Conservation (phyloP, 2,329 filamentous ascomycete genomes). For the Xylaria sp. region DNA sequence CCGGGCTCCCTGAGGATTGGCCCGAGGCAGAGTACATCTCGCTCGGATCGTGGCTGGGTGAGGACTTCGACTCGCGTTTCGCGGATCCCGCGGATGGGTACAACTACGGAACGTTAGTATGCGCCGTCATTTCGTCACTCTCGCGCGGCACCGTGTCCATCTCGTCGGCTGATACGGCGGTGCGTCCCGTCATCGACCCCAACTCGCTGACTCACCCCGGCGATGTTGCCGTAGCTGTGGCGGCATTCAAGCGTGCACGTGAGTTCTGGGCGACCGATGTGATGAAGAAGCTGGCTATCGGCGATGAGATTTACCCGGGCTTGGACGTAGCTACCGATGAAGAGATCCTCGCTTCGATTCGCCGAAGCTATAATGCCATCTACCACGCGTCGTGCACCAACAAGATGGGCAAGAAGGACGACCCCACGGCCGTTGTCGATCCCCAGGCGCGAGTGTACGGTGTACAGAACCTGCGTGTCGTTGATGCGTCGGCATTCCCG, state of each 20-base stretch:
- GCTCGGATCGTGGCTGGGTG: conserved; percentile 43
- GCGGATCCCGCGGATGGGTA: conserved; percentile 44
- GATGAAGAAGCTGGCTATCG: conserved; percentile 74
- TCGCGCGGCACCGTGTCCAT: conserved; percentile 70
- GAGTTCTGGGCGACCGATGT: conserved; percentile 70
- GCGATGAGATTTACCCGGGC: conserved; percentile 71
- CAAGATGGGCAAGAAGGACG: conserved; percentile 63
- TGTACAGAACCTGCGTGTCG: conserved; percentile 63
- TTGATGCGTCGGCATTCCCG: conserved; percentile 59
- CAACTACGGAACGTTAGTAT: conserved; percentile 46
- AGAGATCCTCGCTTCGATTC: conserved; percentile 55
- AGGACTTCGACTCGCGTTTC: conserved; percentile 45
- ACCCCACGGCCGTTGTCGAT: conserved; percentile 66
- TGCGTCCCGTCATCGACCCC: conserved; percentile 49
- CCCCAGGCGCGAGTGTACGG: conserved; percentile 64
- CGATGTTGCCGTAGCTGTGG: conserved; percentile 74
- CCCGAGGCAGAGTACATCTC: conserved; percentile 52
- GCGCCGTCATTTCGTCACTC: conserved; percentile 44
- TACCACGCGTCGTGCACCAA: conserved; percentile 66
- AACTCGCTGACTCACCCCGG: conserved; percentile 47
- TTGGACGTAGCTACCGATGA: conserved; percentile 68
- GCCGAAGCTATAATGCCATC: conserved; percentile 41
- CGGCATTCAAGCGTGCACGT: conserved; percentile 71
- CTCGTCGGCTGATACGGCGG: conserved; percentile 58
- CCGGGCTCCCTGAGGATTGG: conserved; percentile 49